Evolutionary conservation across 140 eudicot species (phyloP).

Genomic region (Flaveria floridana): DNA sequence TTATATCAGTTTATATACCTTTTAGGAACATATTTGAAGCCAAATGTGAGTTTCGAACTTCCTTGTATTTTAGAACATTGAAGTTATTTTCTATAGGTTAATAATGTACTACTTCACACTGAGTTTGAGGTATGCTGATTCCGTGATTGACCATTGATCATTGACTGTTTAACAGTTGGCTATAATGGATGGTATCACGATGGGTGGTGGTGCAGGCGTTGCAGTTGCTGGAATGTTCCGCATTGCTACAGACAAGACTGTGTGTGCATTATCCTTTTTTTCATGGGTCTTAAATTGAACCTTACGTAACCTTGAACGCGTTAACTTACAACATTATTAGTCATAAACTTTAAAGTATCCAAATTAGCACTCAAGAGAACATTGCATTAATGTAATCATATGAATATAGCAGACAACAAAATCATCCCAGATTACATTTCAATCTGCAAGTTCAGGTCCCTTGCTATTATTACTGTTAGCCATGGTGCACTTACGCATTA

Average conservation of each 20-base stretch:
- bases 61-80: background rate
- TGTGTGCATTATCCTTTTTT: constrained; percentile 38
- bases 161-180: constrained; percentile 51
- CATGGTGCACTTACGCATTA: background rate
- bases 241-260: constrained; percentile 85
- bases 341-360: background rate
- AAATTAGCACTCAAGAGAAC: constrained; percentile 13
- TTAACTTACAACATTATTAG: constrained; percentile 9
- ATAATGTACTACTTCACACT: constrained; percentile 9
- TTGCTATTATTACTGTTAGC: background rate
- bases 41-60: constrained; percentile 62
- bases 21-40: constrained; percentile 85
- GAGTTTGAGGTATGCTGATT: constrained; percentile 19
- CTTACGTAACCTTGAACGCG: background rate
- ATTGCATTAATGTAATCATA: constrained; percentile 4
- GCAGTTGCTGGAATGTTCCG: constrained; percentile 86
- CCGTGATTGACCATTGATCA: constrained; percentile 15
- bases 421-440: background rate
- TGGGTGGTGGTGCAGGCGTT: constrained; percentile 96
- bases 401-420: background rate
- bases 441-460: background rate
- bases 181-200: constrained; percentile 78
- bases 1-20: constrained; percentile 81
- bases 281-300: constrained; percentile 15
- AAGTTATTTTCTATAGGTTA: constrained; percentile 3